Evolutionary conservation across 331 rosid genomes (phyloP), one percentile per base, ranked within the genome.

Genomic region (Acacia pycnantha): DNA sequence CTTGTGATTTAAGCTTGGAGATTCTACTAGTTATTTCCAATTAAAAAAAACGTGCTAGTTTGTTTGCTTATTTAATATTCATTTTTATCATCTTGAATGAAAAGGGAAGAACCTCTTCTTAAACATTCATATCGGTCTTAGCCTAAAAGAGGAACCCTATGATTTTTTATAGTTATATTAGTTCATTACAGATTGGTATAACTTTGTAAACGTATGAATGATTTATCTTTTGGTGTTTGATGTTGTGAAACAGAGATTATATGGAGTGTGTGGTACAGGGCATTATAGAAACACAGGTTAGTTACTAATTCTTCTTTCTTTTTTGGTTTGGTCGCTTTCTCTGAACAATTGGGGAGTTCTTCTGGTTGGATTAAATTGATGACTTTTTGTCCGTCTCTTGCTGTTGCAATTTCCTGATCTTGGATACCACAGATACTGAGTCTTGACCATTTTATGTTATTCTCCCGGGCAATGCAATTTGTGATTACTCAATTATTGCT

Each of bases 211-310:
- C 41, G 8, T 43, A 16, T 68, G 12, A 31, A 69, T 59, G 79
- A 31, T 77, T 5, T 19, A n/a, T 26, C 14, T 11, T 73, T 15
- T 86, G 18, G 54, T 61, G 54, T 84, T 35, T 68, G 24, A 68
- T 78, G 82, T 27, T 78, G 88, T 22, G 29, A 50, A 70, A 41
- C 79, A 66, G 29, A 66, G 77, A 31, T 59, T 41, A 75, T 72
- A 91, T 95, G 96, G 98, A 93, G 91, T 95, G 97, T 62, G 95
- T 95, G 76, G 97, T 93, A 83, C 97, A 95, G 80, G 98, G 97
- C 48, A 93, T 91, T 65, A 91, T 95, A 70, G 98, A 93, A 89
- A 95, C 98, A 18, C 95, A 91, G 91, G 97, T 89, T 53, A 80
- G 65, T 78, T 77, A 40, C 51, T 26, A 37, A 21, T 68, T 56